A percentile compares a stretch with the other conserved stretches of the same genome.
These are phyloP conservation scores for Azolla pinnata DNA, from an alignment of 75 land plant species.

Conservation along the genomic window DNA sequence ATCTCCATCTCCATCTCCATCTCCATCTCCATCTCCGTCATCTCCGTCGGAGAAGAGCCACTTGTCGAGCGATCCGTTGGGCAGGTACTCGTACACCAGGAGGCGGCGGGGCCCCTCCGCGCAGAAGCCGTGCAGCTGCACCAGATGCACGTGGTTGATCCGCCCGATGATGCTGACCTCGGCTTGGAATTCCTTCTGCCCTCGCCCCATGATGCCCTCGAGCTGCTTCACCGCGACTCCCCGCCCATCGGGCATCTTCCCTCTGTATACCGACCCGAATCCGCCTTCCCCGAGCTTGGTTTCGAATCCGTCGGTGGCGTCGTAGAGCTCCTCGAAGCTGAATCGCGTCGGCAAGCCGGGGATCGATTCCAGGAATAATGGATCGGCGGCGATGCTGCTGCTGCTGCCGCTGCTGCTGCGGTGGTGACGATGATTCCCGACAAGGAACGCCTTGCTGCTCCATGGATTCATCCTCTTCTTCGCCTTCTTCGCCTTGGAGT, in stretches of 20 bases:
- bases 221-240: slow-evolving; percentile 35
- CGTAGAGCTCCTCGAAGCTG: slow-evolving; percentile 18
- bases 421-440: too few relatives aligned
- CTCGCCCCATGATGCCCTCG: slow-evolving; percentile 23
- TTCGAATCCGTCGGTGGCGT: slow-evolving; percentile 17
- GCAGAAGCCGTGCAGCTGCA: slow-evolving; percentile 34
- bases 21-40: slow-evolving; percentile 14
- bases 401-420: too few relatives aligned
- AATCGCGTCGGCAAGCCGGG: slow-evolving; percentile 20
- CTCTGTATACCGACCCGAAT: slow-evolving; percentile 37
- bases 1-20: slow-evolving; percentile 19
- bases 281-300: slow-evolving; percentile 37
- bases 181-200: slow-evolving; percentile 31
- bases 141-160: slow-evolving; percentile 40
- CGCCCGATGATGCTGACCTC: slow-evolving; percentile 35
- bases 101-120: slow-evolving; percentile 20
- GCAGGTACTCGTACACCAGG: slow-evolving; percentile 35
- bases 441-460: too few relatives aligned
- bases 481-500: too few relatives aligned
- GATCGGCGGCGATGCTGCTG: neutral
- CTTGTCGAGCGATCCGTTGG: slow-evolving; percentile 33
- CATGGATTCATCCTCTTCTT: too few relatives aligned
- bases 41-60: slow-evolving; percentile 20
- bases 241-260: slow-evolving; percentile 12
- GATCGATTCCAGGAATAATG: neutral